Base-by-base conservation (phyloP, 768 basidiomycete species). In the Mycena floridula region DNA sequence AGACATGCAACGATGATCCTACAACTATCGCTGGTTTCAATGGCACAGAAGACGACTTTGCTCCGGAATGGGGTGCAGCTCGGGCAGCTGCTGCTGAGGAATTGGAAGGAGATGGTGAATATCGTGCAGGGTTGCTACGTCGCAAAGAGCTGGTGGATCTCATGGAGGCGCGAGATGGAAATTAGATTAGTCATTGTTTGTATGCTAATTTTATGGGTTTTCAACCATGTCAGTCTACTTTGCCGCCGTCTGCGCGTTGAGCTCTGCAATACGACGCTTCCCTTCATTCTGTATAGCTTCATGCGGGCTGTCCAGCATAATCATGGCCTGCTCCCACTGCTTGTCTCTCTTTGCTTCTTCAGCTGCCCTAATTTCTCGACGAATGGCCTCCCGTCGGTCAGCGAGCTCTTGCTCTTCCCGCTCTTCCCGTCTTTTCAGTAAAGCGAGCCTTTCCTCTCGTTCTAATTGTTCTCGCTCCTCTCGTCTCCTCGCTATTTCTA, bases 91-190 rank as follows among this genome's bases (percentile, higher is more conserved):
- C n/a, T 39, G 3, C 13, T 5, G 8, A 38, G 9, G 20, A 25
- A 25, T 21, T 53, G 36, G 37, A 20, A 13, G 54, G 40, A 18
- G 49, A 54, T 48, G 44, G 45, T 38, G 37, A 48, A 27, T 50
- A 55, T 49, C 43, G 53, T 24, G 23, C 46, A 5, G 54, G 54
- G 7, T 22, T 55, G 21, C 26, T 48, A 18, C 37, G 49, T 24
- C 28, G 49, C 12, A 55, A 55, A 41, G 15, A 21, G 9, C 37
- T 38, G 8, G 37, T 38, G 11, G 9, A 38, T 12, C 28, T 30
- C 21, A 38, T 38, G 37, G 8, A 11, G 21, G 11, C 9, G 21
- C n/a, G n/a, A 4, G 23, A 16, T 11, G 3, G 8, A 3, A 16
- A 39, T 15, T 16, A 39, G 18, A 39, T 39, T 39, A 39, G 28